Conservation (phyloP, 139 green algal species). For the Mesotaenium endlicherianum region DNA sequence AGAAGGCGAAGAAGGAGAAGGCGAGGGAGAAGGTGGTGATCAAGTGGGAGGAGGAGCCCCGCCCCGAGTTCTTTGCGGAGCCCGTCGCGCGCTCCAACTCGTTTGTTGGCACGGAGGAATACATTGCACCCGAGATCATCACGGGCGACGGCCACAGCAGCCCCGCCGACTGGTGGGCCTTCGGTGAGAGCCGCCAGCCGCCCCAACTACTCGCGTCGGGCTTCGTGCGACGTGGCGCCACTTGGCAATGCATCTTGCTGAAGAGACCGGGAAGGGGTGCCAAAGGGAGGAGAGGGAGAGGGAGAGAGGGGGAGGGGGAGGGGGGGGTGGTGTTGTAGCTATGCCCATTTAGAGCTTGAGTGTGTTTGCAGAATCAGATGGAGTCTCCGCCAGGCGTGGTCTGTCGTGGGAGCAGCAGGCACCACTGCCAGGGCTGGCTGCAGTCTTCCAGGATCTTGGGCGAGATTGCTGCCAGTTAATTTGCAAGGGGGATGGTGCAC, state of each 20-base stretch:
- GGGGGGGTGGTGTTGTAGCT: not conserved
- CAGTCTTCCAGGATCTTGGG: slow-evolving; percentile 9
- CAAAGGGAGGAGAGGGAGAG: not conserved
- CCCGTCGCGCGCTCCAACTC: slow-evolving; percentile 85
- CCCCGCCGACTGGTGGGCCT: slow-evolving; percentile 58
- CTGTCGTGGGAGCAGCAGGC: not conserved
- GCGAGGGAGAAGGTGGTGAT: not conserved
- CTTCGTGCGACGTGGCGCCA: too few species aligned
- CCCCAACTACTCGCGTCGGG: too few species aligned
- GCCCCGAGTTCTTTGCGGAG: slow-evolving; percentile 59
- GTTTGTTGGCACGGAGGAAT: slow-evolving; percentile 85
- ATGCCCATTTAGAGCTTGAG: not conserved
- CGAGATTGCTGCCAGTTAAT: too few species aligned
- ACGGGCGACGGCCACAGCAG: slow-evolving; percentile 64
- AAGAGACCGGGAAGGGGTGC: too few species aligned
- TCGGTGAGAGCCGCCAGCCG: slow-evolving; percentile 22
- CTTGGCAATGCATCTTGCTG: too few species aligned
- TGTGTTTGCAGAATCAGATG: not conserved
- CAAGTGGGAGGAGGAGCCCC: not conserved
- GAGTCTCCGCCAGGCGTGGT: not conserved
- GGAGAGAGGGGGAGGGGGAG: not conserved
- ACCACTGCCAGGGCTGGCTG: not conserved
- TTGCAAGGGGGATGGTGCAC: too few species aligned
- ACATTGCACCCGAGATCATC: slow-evolving; percentile 75
- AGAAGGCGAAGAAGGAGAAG: slow-evolving; percentile 19